phyloP scores from a whole-genome alignment of 2,329 filamentous ascomycete species.

The Trichophyton verrucosum region DNA sequence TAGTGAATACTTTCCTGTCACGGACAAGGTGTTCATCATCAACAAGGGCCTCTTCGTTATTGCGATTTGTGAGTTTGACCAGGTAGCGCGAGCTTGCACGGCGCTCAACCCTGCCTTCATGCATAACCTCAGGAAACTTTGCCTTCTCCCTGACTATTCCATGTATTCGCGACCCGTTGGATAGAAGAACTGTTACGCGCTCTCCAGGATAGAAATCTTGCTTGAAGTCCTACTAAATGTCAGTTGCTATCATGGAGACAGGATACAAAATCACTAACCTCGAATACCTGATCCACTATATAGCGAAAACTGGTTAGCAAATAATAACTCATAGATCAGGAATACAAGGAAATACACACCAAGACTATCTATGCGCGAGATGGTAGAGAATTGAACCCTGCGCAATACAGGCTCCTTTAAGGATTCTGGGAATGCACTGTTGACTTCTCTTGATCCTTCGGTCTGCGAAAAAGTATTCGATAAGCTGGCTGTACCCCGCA shows the following conservation, averaged over 20 bases:
- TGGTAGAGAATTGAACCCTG: conserved; percentile 80
- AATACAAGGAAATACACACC: conserved; percentile 33
- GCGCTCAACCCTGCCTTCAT: conserved; percentile 57
- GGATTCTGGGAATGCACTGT: conserved; percentile 80
- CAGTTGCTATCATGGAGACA: conserved; percentile 12
- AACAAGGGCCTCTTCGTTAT: conserved; percentile 61
- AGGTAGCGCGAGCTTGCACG: conserved; percentile 65
- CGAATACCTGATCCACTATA: conserved; percentile 39
- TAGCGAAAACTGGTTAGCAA: neutral
- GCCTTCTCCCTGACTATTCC: conserved; percentile 78
- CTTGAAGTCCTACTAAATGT: conserved; percentile 53
- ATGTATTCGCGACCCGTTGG: conserved; percentile 55
- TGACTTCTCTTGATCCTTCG: conserved; percentile 73
- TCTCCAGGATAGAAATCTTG: conserved; percentile 86
- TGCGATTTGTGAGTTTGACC: conserved; percentile 57
- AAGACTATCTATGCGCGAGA: conserved; percentile 75
- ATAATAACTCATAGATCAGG: neutral
- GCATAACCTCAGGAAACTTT: conserved; percentile 50
- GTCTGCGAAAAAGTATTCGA: conserved; percentile 37
- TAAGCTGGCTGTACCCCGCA: conserved; percentile 17
- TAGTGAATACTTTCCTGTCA: conserved; percentile 86
- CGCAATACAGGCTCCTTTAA: conserved; percentile 83
- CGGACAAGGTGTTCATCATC: conserved; percentile 72
- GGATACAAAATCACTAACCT: conserved; percentile 19
- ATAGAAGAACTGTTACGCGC: conserved; percentile 59